Percentiles rank a stretch among this genome's conserved stretches.
phyloP scores from a whole-genome alignment of 495 filamentous ascomycete genomes.

The Xylaria cubensis region DNA sequence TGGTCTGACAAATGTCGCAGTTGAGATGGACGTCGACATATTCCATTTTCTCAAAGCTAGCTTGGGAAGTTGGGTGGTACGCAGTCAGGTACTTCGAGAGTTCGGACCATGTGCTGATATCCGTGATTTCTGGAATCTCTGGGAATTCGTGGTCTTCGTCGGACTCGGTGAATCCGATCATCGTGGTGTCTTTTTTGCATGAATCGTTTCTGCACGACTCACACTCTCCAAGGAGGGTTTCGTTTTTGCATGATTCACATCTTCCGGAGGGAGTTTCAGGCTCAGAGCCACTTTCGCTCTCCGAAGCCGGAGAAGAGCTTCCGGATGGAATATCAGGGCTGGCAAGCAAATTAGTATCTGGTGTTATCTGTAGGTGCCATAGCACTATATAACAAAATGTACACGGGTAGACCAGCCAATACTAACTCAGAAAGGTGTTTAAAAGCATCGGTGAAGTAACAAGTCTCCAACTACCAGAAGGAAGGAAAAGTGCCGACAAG shows the following conservation, averaged over 20 bases:
- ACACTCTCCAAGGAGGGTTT: not conserved
- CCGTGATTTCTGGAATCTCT: not conserved
- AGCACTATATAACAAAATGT: not conserved
- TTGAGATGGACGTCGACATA: not conserved
- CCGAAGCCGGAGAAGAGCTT: not conserved
- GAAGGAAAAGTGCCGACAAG: not conserved
- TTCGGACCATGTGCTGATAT: not conserved
- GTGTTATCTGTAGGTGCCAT: not conserved
- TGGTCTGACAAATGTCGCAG: not conserved
- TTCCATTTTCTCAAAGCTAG: too few species aligned
- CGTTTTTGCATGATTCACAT: not conserved
- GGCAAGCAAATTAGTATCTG: not conserved
- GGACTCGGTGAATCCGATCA: too few species aligned
- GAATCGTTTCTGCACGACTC: too few species aligned
- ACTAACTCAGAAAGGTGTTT: too few species aligned
- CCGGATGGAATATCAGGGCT: not conserved
- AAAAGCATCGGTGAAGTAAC: too few species aligned
- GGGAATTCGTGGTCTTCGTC: not conserved
- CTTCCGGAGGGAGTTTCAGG: not conserved
- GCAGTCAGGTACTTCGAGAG: conserved; percentile 7
- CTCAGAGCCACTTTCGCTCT: not conserved
- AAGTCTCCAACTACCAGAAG: not conserved
- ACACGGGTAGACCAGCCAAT: not conserved
- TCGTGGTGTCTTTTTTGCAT: too few species aligned
- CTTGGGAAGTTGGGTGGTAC: not conserved